Base-by-base conservation (phyloP, 495 filamentous ascomycete genomes). In the Bacidia rubella region DNA sequence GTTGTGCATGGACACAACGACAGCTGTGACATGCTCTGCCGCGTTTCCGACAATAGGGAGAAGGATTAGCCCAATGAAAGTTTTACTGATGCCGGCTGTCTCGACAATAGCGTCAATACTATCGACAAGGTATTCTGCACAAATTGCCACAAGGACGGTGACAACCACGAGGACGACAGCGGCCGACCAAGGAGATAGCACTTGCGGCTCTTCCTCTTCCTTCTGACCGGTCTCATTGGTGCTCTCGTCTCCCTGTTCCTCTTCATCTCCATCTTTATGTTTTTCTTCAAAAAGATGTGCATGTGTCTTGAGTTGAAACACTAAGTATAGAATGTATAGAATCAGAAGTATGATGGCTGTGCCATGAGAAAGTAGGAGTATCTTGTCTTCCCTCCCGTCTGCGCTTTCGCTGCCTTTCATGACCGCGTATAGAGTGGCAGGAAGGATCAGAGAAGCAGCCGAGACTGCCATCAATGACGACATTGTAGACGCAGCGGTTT, bases 1-100 rank as follows among this genome's bases (percentile, higher is more conserved):
- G 67, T 93, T 76, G 70, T 94, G 94, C 61, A 83, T 77, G 0
- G 92, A 86, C 39, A 96, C 90, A 25, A 96, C 83, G 38, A 89
- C 82, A 11, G 92, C 92, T 7, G 92, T 96, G 38, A 94, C 90
- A 65, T 98, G 92, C 68, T 98, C 92, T 9, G 92, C 92, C 1
- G 92, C 92, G 61, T 98, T 98, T 54, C 92, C 92, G 29, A 98
- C 92, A 63, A 98, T 96, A 23, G 92, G 92, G 41, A 98, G 85
- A 32, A 98, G 74, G 55, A 98, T 83, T 49, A 98, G 75, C 71
- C 92, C 92, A 63, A 97, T 92, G 65, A 98, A 98, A 2, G 86
- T 95, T 65, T 92, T 93, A 71, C 82, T 89, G 72, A 98, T 90
- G 58, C 83, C 80, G 10, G 85, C 83, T 53, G 77, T 82, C 54